Conservation (phyloP, 352 stramenopile species). For the Globisporangium solare region DNA sequence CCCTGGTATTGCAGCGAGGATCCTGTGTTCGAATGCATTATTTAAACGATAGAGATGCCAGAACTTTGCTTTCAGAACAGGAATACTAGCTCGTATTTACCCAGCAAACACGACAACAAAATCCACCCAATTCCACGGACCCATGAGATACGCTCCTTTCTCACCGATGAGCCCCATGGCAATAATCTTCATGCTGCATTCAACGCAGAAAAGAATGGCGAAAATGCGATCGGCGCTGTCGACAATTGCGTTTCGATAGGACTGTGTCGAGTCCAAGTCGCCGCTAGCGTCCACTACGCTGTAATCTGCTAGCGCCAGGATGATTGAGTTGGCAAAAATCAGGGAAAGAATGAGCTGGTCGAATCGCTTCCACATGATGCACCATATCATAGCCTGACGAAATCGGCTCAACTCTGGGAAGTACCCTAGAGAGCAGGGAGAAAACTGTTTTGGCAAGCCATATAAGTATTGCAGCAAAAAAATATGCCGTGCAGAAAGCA, state of each 20-base stretch:
- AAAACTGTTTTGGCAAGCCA: slow-evolving; percentile 30
- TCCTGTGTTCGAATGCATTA: slow-evolving; percentile 20
- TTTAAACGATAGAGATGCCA: not conserved
- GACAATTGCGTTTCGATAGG: slow-evolving; percentile 53
- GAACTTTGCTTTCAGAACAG: not conserved
- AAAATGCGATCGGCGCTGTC: slow-evolving; percentile 48
- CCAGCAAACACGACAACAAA: slow-evolving; percentile 87
- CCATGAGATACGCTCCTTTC: slow-evolving; percentile 72
- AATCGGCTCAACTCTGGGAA: slow-evolving; percentile 51
- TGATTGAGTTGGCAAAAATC: slow-evolving; percentile 79
- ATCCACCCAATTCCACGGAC: slow-evolving; percentile 89
- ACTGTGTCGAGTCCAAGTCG: slow-evolving; percentile 34
- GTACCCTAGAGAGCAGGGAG: slow-evolving; percentile 42
- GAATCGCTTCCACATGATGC: slow-evolving; percentile 70
- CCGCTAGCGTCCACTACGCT: slow-evolving; percentile 42
- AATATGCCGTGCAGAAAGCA: not conserved
- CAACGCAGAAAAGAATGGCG: slow-evolving; percentile 77
- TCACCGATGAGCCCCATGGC: slow-evolving; percentile 75
- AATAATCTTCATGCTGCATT: slow-evolving; percentile 89
- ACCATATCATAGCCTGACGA: slow-evolving; percentile 54
- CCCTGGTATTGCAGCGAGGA: slow-evolving; percentile 56
- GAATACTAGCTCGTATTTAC: slow-evolving; percentile 23
- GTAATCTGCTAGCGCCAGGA: slow-evolving; percentile 78
- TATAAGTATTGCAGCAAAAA: not conserved
- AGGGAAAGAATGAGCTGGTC: slow-evolving; percentile 82